phyloP scores from a whole-genome alignment of 2,329 filamentous ascomycete genomes.

The Sordariomycetes sp. region DNA sequence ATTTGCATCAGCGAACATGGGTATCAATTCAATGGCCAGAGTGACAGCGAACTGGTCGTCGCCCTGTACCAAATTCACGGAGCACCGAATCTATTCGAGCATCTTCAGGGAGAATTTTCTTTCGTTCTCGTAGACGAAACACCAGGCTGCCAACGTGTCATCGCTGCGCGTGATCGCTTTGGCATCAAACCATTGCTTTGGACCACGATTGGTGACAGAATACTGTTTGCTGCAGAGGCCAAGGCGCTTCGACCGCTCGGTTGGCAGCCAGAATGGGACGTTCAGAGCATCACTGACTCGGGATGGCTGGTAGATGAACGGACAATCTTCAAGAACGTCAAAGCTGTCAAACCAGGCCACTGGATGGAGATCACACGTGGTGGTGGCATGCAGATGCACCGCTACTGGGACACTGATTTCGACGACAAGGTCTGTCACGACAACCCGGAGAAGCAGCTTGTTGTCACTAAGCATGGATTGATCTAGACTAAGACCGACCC shows the following conservation, averaged over 20 bases:
- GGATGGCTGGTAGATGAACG: constrained; percentile 32
- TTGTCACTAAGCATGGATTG: too few species aligned
- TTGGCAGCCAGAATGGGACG: constrained; percentile 44
- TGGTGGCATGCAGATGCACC: constrained; percentile 22
- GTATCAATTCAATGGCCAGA: constrained; percentile 34
- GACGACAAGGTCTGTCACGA: constrained; percentile 35
- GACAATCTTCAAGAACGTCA: constrained; percentile 41
- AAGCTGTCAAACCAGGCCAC: constrained; percentile 31
- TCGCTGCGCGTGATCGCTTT: constrained; percentile 43
- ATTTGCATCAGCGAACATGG: constrained; percentile 20
- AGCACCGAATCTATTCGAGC: constrained; percentile 18
- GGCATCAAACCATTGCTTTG: constrained; percentile 50
- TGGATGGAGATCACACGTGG: constrained; percentile 30
- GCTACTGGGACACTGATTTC: constrained; percentile 45
- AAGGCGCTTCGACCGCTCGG: constrained; percentile 43
- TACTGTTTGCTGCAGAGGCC: constrained; percentile 42
- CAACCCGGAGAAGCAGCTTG: too few species aligned
- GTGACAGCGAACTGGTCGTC: constrained; percentile 43
- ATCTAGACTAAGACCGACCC: constrained; percentile 23
- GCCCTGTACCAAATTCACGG: constrained; percentile 42
- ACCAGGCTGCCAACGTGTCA: constrained; percentile 23
- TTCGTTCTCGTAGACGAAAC: constrained; percentile 38
- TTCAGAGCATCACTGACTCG: constrained; percentile 30
- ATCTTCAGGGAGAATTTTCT: constrained; percentile 46
- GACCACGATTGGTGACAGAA: constrained; percentile 21